Evolutionary conservation across 139 green algal genomes (phyloP).

Genomic region (Spirogloea muscicola): DNA sequence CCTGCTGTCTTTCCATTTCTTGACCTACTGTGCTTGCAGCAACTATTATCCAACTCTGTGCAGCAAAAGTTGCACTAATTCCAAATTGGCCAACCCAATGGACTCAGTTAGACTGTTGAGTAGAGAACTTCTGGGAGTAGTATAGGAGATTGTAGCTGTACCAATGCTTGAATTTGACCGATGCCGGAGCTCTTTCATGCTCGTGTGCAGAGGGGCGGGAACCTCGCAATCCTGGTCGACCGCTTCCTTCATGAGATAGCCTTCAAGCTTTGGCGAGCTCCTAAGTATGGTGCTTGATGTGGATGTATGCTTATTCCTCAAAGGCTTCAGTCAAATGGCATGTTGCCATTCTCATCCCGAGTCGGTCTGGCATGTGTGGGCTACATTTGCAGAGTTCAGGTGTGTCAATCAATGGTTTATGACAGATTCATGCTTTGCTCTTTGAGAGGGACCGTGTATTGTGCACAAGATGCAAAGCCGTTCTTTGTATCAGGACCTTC

Average conservation of each 20-base stretch:
- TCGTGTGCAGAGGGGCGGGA: slow-evolving; percentile 23
- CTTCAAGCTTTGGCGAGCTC: slow-evolving; percentile 40
- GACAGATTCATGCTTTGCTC: too few species aligned
- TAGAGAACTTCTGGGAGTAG: not conserved
- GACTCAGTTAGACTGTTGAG: not conserved
- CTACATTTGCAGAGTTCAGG: too few species aligned
- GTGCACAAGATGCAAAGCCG: too few species aligned
- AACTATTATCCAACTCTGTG: not conserved
- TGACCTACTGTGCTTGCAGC: not conserved
- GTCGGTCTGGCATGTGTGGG: too few species aligned
- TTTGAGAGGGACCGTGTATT: too few species aligned
- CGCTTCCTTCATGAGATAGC: slow-evolving; percentile 37
- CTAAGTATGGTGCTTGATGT: slow-evolving; percentile 46
- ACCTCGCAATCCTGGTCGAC: slow-evolving; percentile 36
- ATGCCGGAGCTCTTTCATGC: not conserved
- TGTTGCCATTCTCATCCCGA: too few species aligned
- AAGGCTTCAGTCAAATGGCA: too few species aligned
- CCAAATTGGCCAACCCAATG: too few species aligned
- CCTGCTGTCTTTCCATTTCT: not conserved
- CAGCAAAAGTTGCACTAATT: not conserved
- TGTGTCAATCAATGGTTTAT: too few species aligned
- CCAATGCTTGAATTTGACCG: not conserved
- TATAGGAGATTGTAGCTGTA: not conserved
- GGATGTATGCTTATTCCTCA: too few species aligned
- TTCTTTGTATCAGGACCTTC: too few species aligned